Base-by-base conservation (phyloP, 2,329 filamentous ascomycete genomes). In the Endoconidiophora laricicola region DNA sequence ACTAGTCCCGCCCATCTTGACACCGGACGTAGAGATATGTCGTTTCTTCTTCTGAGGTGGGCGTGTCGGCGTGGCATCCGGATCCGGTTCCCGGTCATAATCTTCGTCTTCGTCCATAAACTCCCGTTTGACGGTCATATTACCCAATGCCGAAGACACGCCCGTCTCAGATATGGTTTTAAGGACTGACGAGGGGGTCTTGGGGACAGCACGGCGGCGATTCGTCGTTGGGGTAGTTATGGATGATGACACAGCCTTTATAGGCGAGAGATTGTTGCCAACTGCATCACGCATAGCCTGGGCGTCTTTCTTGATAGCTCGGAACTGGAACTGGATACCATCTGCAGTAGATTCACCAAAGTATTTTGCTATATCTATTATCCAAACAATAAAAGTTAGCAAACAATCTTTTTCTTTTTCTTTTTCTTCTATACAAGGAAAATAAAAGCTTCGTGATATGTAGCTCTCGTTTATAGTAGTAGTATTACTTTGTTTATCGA, bases 281-380 rank as follows among this genome's bases (percentile, higher is more conserved):
- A 68, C 65, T 2, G 69, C 68, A 2, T 63, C 57, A 40, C 66
- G 64, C 42, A 78, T 67, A 2, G 60, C 61, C 38, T 72, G 68
- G 26, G 70, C 74, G 26, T 75, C 66, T 36, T 65, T 65, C 60
- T 75, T 77, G 62, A 79, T 70, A 22, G 59, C 54, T 1, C 76
- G 69, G 57, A 80, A 78, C 57, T 79, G 75, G 58, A 75, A 80
- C 55, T 71, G 69, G n/a, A 79, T 69, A 6, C 76, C 76, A 18
- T 69, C 68, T 0, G 66, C 59, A 0, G 75, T 80, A 3, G 72
- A 76, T 51, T 76, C 73, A 23, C 75, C 76, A 55, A 76, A 79
- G 60, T 73, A 71, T 54, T 70, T 73, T 53, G 72, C 69, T 46
- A 79, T 78, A 41, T 76, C 76, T 79, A 46, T 9, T 41, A 38